Evolutionary conservation across 2,329 filamentous ascomycete genomes (phyloP).

Genomic region (Thielaviopsis ethacetica): DNA sequence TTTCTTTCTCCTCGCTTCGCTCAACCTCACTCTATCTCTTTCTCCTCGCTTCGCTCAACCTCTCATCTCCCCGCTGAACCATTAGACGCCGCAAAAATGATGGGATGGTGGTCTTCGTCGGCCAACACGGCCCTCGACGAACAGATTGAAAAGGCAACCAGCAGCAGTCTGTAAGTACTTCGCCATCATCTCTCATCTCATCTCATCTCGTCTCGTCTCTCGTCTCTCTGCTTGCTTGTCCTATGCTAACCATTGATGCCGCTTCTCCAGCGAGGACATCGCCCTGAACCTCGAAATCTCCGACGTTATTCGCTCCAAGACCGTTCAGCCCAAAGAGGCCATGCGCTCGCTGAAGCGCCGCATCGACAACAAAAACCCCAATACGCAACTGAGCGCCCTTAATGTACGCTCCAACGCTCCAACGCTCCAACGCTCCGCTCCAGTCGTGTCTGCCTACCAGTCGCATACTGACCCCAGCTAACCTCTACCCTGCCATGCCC

Average conservation of each 20-base stretch:
- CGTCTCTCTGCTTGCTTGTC: neutral
- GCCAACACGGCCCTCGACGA: slow-evolving; percentile 84
- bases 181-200: neutral
- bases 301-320: slow-evolving; percentile 93
- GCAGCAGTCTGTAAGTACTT: slow-evolving; percentile 65
- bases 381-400: slow-evolving; percentile 85
- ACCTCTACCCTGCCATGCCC: no score
- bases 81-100: slow-evolving; percentile 33
- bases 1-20: no score
- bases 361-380: slow-evolving; percentile 95
- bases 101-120: slow-evolving; percentile 94
- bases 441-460: neutral
- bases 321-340: slow-evolving; percentile 89
- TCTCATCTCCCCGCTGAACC: no score
- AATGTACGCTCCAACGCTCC: slow-evolving; percentile 40
- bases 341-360: slow-evolving; percentile 92
- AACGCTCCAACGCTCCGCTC: slow-evolving; percentile 12
- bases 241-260: neutral
- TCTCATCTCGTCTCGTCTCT: neutral
- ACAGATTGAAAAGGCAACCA: slow-evolving; percentile 89
- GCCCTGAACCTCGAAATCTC: slow-evolving; percentile 95
- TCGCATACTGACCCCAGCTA: neutral
- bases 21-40: no score
- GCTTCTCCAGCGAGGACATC: slow-evolving; percentile 63
- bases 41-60: no score